Conservation (phyloP, 768 basidiomycete genomes). For the Rhodotorula kratochvilovae region DNA sequence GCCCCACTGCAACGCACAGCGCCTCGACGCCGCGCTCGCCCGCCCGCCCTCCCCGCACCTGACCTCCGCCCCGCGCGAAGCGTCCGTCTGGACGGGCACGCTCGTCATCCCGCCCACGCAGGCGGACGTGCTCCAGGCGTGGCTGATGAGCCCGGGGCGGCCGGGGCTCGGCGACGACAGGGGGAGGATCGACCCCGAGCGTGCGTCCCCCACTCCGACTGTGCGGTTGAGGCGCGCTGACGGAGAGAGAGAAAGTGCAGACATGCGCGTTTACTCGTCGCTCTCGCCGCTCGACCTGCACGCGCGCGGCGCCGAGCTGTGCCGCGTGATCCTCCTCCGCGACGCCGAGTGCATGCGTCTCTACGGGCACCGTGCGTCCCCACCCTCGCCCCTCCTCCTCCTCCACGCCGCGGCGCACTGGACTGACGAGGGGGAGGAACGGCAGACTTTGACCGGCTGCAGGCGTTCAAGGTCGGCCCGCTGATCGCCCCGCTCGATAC, state of each 20-base stretch:
- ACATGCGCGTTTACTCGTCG: slow-evolving; percentile 34
- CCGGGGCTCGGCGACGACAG: slow-evolving; percentile 5
- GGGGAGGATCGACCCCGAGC: slow-evolving; percentile 24
- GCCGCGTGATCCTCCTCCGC: slow-evolving; percentile 13
- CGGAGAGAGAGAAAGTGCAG: no score
- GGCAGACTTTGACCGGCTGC: slow-evolving; percentile 23
- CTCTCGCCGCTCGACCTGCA: slow-evolving; percentile 30
- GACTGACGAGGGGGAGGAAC: no score
- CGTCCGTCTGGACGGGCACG: slow-evolving; percentile 19
- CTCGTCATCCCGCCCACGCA: slow-evolving; percentile 19
- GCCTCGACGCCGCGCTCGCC: slow-evolving; percentile 22
- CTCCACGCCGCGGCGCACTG: neutral
- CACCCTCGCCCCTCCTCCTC: neutral
- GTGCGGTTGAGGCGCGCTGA: no score
- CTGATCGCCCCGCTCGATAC: slow-evolving; percentile 12
- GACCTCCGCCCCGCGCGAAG: slow-evolving; percentile 24
- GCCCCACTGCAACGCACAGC: neutral
- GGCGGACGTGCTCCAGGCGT: slow-evolving; percentile 14
- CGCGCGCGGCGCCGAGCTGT: slow-evolving; percentile 31
- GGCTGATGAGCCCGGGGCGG: slow-evolving; percentile 14
- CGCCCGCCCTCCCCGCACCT: slow-evolving; percentile 7
- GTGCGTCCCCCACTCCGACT: slow-evolving; percentile 7
- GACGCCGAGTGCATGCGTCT: slow-evolving; percentile 1
- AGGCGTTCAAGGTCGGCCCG: slow-evolving; percentile 21
- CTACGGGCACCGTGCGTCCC: slow-evolving; percentile 15